These are phyloP conservation scores for Fragaria ananassa DNA, from an alignment of 306 rosid species.

Conservation along the genomic window DNA sequence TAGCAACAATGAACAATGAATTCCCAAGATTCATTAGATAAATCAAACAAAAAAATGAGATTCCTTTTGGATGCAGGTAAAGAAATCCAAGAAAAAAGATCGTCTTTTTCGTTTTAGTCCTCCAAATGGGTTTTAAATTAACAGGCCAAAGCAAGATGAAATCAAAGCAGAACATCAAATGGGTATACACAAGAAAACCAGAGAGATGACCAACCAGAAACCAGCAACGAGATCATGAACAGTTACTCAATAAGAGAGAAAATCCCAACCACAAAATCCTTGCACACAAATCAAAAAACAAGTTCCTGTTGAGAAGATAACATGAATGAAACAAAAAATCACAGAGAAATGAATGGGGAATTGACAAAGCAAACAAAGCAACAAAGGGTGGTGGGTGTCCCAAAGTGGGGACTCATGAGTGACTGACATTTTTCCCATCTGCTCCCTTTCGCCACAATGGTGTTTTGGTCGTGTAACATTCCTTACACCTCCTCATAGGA, in stretches of 20 bases:
- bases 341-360: neutral
- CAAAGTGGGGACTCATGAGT: neutral
- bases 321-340: neutral
- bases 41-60: neutral
- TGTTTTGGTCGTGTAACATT: conserved; percentile 68
- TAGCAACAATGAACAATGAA: neutral
- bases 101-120: neutral
- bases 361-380: neutral
- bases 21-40: neutral
- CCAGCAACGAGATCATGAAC: neutral
- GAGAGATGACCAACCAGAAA: neutral
- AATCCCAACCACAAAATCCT: neutral
- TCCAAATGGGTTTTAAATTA: neutral
- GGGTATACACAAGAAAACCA: neutral
- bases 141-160: neutral
- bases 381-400: neutral
- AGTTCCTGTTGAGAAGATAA: neutral
- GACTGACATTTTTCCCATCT: conserved; percentile 69
- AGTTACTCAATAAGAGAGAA: neutral
- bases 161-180: neutral
- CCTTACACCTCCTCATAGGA: conserved; percentile 42
- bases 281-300: neutral
- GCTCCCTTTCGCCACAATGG: conserved; percentile 91
- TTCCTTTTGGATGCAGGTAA: neutral
- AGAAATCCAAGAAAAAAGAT: neutral